phyloP scores from a whole-genome alignment of 495 filamentous ascomycete species.

The Hypoxylon fuscum region DNA sequence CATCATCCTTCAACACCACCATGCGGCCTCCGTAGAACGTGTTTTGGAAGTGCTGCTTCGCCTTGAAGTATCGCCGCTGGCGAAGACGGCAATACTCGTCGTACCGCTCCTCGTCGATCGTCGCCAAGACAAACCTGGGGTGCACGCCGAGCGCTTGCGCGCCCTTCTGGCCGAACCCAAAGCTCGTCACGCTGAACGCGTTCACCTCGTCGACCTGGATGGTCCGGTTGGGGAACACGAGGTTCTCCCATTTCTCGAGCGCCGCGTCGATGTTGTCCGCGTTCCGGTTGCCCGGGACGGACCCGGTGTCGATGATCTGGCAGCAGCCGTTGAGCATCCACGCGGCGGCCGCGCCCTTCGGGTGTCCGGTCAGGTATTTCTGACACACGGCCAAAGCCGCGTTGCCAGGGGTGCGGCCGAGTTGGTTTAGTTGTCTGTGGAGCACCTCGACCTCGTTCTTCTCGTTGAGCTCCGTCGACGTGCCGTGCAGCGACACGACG shows the following conservation, averaged over 20 bases:
- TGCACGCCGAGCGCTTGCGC: slow-evolving; percentile 90
- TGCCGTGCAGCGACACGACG: slow-evolving; percentile 97
- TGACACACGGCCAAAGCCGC: slow-evolving; percentile 96
- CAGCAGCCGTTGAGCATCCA: slow-evolving; percentile 99
- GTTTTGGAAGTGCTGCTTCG: slow-evolving; percentile 38
- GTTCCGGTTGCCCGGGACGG: slow-evolving; percentile 95
- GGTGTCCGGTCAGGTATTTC: slow-evolving; percentile 97
- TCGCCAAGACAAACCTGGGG: slow-evolving; percentile 84
- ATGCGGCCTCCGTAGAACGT: slow-evolving; percentile 31
- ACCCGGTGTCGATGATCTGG: slow-evolving; percentile 88
- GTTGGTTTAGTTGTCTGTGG: slow-evolving; percentile 91
- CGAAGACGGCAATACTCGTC: slow-evolving; percentile 59
- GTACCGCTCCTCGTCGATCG: slow-evolving; percentile 77
- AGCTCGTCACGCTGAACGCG: slow-evolving; percentile 89
- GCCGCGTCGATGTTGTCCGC: slow-evolving; percentile 94
- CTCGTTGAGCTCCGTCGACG: slow-evolving; percentile 96
- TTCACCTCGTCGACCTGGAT: slow-evolving; percentile 95
- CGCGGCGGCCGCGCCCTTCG: slow-evolving; percentile 96
- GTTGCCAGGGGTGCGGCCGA: slow-evolving; percentile 93
- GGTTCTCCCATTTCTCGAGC: slow-evolving; percentile 95
- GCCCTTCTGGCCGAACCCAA: slow-evolving; percentile 93
- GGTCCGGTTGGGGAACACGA: slow-evolving; percentile 89
- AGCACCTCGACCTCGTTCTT: slow-evolving; percentile 98
- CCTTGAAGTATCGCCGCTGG: slow-evolving; percentile 30
- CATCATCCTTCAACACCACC: slow-evolving; percentile 37